Percentiles rank a stretch among this genome's conserved stretches.
Conservation (phyloP, 345 rosid species). For the Acer saccharum region DNA sequence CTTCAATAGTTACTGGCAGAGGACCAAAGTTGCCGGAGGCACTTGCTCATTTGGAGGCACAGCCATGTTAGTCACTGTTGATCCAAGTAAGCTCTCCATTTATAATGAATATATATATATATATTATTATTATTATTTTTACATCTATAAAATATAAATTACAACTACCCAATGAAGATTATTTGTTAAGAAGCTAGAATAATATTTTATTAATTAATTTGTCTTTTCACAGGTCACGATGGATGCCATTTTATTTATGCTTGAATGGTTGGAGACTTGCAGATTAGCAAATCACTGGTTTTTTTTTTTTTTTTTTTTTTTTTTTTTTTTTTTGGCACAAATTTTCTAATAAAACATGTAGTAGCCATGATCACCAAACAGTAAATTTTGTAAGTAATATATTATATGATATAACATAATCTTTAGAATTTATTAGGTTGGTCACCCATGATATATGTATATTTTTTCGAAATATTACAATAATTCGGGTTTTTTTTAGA, state of each 20-base stretch:
- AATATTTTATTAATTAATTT: not conserved
- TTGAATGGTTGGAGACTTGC: constrained; percentile 11
- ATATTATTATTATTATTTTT: no score
- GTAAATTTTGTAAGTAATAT: constrained; percentile 23
- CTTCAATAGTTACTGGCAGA: constrained; percentile 94
- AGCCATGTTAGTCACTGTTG: constrained; percentile 84
- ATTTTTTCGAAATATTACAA: no score
- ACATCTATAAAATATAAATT: no score
- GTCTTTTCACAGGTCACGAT: constrained; percentile 44
- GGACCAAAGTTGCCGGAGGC: constrained; percentile 70
- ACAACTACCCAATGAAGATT: not conserved
- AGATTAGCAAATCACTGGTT: not conserved
- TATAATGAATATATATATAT: no score
- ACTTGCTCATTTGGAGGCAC: constrained; percentile 93
- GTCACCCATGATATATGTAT: not conserved
- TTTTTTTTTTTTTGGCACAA: not conserved
- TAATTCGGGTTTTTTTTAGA: no score
- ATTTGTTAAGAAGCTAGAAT: not conserved
- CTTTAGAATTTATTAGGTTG: not conserved
- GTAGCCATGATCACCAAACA: not conserved
- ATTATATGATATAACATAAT: no score
- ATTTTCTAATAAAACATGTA: constrained; percentile 8
- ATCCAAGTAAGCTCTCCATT: constrained; percentile 63
- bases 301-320: not conserved
- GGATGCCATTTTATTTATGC: constrained; percentile 53